Percentiles rank a stretch among this genome's conserved stretches.
These are phyloP conservation scores for Calocybe cyanea DNA, from an alignment of 768 basidiomycete genomes.

Conservation along the genomic window DNA sequence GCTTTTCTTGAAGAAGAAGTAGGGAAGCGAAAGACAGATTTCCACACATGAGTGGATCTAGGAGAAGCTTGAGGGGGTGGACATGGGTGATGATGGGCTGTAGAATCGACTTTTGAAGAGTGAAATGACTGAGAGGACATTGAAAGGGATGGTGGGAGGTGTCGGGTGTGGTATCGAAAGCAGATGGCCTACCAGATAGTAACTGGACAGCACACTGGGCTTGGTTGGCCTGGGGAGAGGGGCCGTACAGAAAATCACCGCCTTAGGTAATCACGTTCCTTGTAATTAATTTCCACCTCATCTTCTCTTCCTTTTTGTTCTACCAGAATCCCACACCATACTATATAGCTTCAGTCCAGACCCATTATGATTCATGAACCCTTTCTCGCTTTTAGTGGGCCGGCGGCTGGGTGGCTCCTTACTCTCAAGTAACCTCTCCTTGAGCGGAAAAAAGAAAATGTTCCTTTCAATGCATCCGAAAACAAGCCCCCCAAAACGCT, in stretches of 20 bases:
- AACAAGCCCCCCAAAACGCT: not conserved
- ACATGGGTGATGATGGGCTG: conserved; percentile 15
- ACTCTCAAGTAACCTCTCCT: too few species aligned
- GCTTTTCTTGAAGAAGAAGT: conserved; percentile 63
- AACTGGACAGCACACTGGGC: conserved; percentile 1
- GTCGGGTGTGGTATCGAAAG: not conserved
- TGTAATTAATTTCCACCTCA: conserved; percentile 5
- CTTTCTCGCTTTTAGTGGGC: too few species aligned
- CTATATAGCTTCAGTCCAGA: not conserved
- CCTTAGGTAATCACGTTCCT: conserved; percentile 13
- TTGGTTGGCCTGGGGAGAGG: conserved; percentile 2
- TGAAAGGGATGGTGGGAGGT: not conserved
- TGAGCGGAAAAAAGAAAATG: too few species aligned
- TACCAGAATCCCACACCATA: not conserved
- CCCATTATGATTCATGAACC: too few species aligned
- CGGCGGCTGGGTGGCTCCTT: too few species aligned
- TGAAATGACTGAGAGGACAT: conserved; percentile 22
- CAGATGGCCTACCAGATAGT: not conserved
- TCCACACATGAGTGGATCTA: conserved; percentile 51
- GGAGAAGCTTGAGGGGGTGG: conserved; percentile 15
- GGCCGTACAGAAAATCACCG: conserved; percentile 8
- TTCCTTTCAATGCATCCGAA: too few species aligned
- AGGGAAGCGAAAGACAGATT: conserved; percentile 69
- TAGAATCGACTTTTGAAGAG: conserved; percentile 11
- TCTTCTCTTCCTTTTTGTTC: conserved; percentile 3